Evolutionary conservation across 2,329 filamentous ascomycete genomes (phyloP), one percentile per base, ranked within the genome.

Genomic region (Teratosphaeria gauchensis): DNA sequence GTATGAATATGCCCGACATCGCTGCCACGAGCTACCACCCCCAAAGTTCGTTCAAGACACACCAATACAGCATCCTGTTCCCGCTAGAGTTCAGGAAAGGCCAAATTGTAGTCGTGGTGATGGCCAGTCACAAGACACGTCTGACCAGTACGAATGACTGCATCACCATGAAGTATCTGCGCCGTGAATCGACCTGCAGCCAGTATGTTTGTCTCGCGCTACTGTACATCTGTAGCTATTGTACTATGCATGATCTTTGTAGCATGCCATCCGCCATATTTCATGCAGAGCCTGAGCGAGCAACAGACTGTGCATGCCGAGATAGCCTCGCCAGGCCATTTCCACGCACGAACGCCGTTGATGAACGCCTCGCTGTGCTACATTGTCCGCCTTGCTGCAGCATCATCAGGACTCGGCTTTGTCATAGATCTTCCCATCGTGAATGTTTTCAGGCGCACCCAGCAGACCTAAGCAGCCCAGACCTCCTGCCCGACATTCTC

Each of bases 401-500:
- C 24, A 28, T 28, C 24, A 4, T 28, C 24, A 2, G 24, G 24
- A 28, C 24, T 28, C 24, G 2, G 24, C 24, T 28, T 28, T 28
- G 24, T 28, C 24, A 28, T 28, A 28, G 24, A 28, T 28, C 24
- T 28, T 28, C 24, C 24, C 24, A 28, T 28, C 24, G 24, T 28
- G 24, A 14, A 2, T 35, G 7, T 35, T 14, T 11, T 35, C 11
- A 42, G 35, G 35, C 35, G 35, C 35, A 42, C 3, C 14, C 11
- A 48, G n/a, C 8, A 11, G n/a, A n/a, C 1, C 21, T 64, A 92
- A 64, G 90, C 88, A 62, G 92, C 92, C 92, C 92, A 97, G 48
- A 97, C 91, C 75, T 96, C 92, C 78, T 95, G 90, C 9, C 92
- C 92, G 35, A 89, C 89, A 24, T 85, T 84, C 79, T 97, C 92